These are phyloP conservation scores for Hyphopichia wangnamkhiaoensis DNA, from an alignment of 1,139 yeast species.

Conservation along the genomic window DNA sequence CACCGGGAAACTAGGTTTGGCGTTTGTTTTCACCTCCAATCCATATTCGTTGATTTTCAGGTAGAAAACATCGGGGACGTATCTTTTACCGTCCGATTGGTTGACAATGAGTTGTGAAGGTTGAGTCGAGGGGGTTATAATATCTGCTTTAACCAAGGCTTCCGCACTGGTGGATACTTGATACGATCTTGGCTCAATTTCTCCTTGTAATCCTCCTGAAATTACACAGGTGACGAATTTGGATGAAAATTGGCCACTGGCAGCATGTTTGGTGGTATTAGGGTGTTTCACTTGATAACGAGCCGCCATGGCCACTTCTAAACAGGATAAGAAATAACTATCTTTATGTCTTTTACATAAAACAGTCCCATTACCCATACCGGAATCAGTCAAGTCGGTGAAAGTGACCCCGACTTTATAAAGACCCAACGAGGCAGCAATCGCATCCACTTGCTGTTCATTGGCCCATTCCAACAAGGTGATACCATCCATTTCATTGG, in stretches of 20 bases:
- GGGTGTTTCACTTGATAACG: slow-evolving; percentile 68
- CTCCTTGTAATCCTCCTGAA: slow-evolving; percentile 82
- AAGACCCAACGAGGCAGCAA: slow-evolving; percentile 67
- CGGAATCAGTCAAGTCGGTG: slow-evolving; percentile 88
- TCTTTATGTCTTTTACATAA: slow-evolving; percentile 91
- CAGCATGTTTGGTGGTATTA: slow-evolving; percentile 66
- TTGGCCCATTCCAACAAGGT: slow-evolving; percentile 66
- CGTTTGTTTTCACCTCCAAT: slow-evolving; percentile 80
- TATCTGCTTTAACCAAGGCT: slow-evolving; percentile 82
- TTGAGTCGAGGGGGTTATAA: slow-evolving; percentile 84
- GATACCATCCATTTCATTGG: slow-evolving; percentile 83
- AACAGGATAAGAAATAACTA: slow-evolving; percentile 82
- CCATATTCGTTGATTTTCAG: slow-evolving; percentile 86
- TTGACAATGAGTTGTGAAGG: slow-evolving; percentile 87
- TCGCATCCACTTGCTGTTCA: slow-evolving; percentile 50
- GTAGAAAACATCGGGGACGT: slow-evolving; percentile 93
- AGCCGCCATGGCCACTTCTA: slow-evolving; percentile 88
- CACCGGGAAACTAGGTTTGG: slow-evolving; percentile 95
- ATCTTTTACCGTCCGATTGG: slow-evolving; percentile 66
- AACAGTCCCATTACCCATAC: slow-evolving; percentile 83
- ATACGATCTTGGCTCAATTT: slow-evolving; percentile 87
- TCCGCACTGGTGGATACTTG: slow-evolving; percentile 90
- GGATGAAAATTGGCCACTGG: slow-evolving; percentile 72
- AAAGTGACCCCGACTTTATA: slow-evolving; percentile 79
- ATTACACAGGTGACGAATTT: slow-evolving; percentile 92